Conservation (phyloP, 2,329 filamentous ascomycete species). For the Phialocephala sp. region DNA sequence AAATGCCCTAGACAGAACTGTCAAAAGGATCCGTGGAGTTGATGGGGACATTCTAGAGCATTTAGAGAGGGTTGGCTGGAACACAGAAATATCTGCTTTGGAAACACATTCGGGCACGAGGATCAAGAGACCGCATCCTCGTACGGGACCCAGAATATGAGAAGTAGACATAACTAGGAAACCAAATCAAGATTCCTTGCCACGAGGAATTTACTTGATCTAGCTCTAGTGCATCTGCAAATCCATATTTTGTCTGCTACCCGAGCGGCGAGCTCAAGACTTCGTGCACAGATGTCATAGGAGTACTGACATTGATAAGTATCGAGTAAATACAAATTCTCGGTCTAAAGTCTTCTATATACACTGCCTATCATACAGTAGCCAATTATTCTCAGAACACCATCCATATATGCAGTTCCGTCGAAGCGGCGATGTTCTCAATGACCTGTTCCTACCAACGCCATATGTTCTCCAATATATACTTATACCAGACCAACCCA, state of each 20-base stretch:
- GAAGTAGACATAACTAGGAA: no score
- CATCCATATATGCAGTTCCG: conserved; percentile 11
- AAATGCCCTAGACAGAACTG: conserved; percentile 18
- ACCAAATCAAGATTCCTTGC: no score
- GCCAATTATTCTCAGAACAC: neutral
- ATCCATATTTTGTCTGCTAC: no score
- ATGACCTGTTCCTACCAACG: neutral
- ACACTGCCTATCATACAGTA: neutral
- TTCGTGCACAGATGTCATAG: neutral
- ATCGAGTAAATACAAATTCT: neutral
- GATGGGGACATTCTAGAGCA: conserved; percentile 39
- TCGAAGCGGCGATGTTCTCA: conserved; percentile 24
- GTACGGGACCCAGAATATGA: neutral
- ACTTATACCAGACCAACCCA: conserved; percentile 52
- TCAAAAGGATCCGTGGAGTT: neutral
- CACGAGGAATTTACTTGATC: no score
- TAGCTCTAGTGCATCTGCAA: no score
- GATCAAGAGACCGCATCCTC: neutral
- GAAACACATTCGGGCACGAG: conserved; percentile 64
- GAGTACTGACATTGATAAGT: neutral
- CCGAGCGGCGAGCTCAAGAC: neutral
- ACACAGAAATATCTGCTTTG: conserved; percentile 65
- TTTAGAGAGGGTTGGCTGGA: conserved; percentile 63
- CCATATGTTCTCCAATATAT: neutral
- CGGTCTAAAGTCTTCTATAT: neutral